Conservation (phyloP, 441 rosid species). For the Erodium trifolium region DNA sequence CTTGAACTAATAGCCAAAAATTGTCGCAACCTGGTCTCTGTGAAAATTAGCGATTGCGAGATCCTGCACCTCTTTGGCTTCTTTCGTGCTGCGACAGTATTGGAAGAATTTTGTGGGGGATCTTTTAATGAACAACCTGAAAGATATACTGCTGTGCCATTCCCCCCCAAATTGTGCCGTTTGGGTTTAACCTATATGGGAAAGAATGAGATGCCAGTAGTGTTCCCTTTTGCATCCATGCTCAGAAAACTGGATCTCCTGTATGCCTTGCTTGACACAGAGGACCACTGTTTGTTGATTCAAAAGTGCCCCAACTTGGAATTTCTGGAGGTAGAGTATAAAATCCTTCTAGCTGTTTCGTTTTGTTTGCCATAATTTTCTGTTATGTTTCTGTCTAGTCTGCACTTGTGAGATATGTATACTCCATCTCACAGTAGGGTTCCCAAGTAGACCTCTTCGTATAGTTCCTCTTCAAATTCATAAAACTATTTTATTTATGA, state of each 20-base stretch:
- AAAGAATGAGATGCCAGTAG: conserved; percentile 59
- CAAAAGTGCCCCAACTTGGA: conserved; percentile 78
- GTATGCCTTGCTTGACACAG: conserved; percentile 68
- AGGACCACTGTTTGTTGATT: conserved; percentile 71
- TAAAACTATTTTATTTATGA: neutral
- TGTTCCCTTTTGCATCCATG: conserved; percentile 62
- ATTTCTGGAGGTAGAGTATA: conserved; percentile 68
- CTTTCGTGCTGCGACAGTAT: conserved; percentile 48
- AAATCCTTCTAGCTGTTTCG: neutral
- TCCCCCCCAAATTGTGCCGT: conserved; percentile 54
- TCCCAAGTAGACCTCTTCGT: neutral
- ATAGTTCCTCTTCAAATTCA: neutral
- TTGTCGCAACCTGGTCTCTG: conserved; percentile 51
- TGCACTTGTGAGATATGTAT: neutral
- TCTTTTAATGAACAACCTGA: conserved; percentile 49
- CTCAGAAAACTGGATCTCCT: conserved; percentile 79
- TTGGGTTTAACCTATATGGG: conserved; percentile 72
- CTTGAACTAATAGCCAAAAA: conserved; percentile 72
- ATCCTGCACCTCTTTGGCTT: conserved; percentile 56
- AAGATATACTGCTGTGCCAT: conserved; percentile 35
- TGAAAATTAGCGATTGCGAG: conserved; percentile 69
- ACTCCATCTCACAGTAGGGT: neutral
- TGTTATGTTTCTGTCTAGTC: conserved; percentile 8
- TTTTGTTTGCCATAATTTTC: conserved; percentile 4
- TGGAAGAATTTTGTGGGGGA: conserved; percentile 90